These are phyloP conservation scores for Stereocaulon alpinum DNA, from an alignment of 495 filamentous ascomycete genomes.

Conservation along the genomic window DNA sequence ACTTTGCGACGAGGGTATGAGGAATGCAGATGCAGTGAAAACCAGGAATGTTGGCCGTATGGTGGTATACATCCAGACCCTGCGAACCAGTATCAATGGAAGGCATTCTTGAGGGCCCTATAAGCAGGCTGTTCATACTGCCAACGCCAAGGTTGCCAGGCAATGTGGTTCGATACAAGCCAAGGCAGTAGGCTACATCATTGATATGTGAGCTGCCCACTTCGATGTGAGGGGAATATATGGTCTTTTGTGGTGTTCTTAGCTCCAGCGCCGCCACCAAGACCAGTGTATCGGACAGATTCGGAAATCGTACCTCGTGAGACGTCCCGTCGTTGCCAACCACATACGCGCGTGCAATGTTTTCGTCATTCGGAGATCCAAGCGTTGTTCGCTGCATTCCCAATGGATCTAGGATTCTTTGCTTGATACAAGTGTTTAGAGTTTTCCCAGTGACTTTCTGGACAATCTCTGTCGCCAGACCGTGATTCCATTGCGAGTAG, in stretches of 20 bases:
- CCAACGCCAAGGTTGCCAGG: not conserved
- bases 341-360: not conserved
- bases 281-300: not conserved
- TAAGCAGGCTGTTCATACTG: not conserved
- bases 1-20: not conserved
- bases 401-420: not conserved
- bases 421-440: not conserved
- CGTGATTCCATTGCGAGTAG: not conserved
- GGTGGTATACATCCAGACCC: not conserved
- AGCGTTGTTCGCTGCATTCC: not conserved
- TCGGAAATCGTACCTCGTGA: not conserved
- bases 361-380: not conserved
- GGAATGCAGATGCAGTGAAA: not conserved
- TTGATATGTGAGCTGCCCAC: not conserved
- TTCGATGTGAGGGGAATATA: not conserved
- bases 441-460: not conserved
- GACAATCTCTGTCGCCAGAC: not conserved
- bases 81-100: not conserved
- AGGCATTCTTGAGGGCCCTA: not conserved
- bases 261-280: not conserved
- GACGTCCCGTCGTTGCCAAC: not conserved
- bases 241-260: not conserved
- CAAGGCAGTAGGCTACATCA: not conserved
- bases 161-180: not conserved
- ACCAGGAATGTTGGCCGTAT: not conserved